Evolutionary conservation across 2,329 filamentous ascomycete genomes (phyloP).

Genomic region (Paecilomyces sp.): DNA sequence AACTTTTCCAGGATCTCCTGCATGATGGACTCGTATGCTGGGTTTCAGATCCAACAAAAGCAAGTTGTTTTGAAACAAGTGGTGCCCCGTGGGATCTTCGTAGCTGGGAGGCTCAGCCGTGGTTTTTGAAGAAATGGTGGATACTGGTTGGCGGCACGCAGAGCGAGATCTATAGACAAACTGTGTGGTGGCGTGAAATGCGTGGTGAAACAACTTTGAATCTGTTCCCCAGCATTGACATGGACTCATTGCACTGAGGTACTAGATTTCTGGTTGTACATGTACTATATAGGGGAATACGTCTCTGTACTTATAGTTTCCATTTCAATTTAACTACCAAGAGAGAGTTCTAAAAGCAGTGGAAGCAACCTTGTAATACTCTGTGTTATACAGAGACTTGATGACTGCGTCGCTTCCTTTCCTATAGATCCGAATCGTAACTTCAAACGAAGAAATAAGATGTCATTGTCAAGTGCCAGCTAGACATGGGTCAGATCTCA

Average conservation of each 20-base stretch:
- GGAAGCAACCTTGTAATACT: neutral
- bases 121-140: conserved; percentile 40
- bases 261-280: neutral
- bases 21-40: conserved; percentile 8
- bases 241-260: neutral
- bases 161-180: conserved; percentile 24
- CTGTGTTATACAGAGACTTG: neutral
- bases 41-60: neutral
- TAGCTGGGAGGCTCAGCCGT: conserved; percentile 39
- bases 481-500: neutral
- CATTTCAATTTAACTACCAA: neutral
- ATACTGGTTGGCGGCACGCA: conserved; percentile 28
- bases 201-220: conserved; percentile 6
- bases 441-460: neutral
- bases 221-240: neutral
- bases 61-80: conserved; percentile 11
- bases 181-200: conserved; percentile 15
- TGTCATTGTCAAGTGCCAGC: neutral
- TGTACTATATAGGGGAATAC: neutral
- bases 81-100: conserved; percentile 39
- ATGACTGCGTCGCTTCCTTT: neutral
- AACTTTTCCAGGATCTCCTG: conserved; percentile 7
- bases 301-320: neutral
- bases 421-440: neutral
- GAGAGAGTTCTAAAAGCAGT: neutral